phyloP scores from a whole-genome alignment of 192 early-diverging fungal species.

The Coemansia sp. region DNA sequence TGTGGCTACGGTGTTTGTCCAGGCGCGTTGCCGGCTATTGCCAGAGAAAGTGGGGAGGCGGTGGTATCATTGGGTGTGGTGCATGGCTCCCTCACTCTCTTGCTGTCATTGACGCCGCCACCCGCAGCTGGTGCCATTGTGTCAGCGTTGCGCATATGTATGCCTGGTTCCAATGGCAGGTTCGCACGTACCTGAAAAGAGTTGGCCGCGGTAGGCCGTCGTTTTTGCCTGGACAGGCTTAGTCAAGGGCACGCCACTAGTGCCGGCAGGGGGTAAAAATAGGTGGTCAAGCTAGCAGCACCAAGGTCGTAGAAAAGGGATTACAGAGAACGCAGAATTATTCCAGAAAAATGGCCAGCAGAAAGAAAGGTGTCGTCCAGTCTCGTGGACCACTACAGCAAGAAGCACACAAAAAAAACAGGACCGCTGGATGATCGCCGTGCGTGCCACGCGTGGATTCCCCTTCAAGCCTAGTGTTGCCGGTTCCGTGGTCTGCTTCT shows the following conservation, averaged over 20 bases:
- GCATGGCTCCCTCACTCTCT: neutral
- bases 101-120: conserved; percentile 1
- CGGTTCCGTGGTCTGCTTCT: neutral
- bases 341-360: neutral
- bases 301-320: neutral
- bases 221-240: neutral
- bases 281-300: neutral
- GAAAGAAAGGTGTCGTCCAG: neutral
- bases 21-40: conserved; percentile 1
- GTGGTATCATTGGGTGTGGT: neutral
- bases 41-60: neutral
- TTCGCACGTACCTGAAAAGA: neutral
- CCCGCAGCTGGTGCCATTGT: neutral
- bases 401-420: neutral
- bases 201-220: neutral
- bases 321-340: neutral
- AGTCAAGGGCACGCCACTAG: neutral
- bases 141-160: neutral
- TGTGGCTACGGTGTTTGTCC: neutral
- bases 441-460: neutral
- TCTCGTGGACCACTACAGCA: neutral
- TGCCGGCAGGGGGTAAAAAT: neutral
- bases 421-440: neutral
- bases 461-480: neutral
- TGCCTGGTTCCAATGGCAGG: neutral